Conservation (phyloP, 1,284 basidiomycete genomes). For the Schizopora paradoxa region DNA sequence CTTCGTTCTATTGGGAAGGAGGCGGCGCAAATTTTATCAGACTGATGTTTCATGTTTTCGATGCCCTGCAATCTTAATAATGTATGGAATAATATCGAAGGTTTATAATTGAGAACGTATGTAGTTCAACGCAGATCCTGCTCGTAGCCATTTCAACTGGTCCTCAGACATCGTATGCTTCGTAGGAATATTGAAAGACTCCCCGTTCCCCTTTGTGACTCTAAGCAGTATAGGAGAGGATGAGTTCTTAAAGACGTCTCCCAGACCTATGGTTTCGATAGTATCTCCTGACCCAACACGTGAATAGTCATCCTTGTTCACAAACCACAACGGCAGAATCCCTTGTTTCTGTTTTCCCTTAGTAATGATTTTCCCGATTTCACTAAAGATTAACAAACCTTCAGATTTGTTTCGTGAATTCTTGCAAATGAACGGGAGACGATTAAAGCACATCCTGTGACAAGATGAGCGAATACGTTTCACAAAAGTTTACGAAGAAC, state of each 20-base stretch:
- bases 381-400: slow-evolving; percentile 43
- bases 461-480: slow-evolving; percentile 2
- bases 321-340: slow-evolving; percentile 87
- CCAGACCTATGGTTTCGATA: slow-evolving; percentile 50
- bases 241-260: too few species aligned
- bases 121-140: slow-evolving; percentile 84
- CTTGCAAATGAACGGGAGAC: slow-evolving; percentile 92
- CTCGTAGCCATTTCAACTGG: slow-evolving; percentile 82
- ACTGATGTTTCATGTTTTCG: not conserved
- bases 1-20: not conserved
- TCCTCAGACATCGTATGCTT: slow-evolving; percentile 87
- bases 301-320: slow-evolving; percentile 78
- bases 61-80: not conserved
- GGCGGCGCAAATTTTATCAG: not conserved
- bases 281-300: slow-evolving; percentile 78
- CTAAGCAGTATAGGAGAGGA: too few species aligned
- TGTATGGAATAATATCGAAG: not conserved
- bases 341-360: slow-evolving; percentile 78
- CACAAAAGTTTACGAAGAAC: slow-evolving; percentile 21
- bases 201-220: slow-evolving; percentile 66
- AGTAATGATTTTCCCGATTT: slow-evolving; percentile 8
- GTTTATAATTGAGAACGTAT: slow-evolving; percentile 52
- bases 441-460: slow-evolving; percentile 75
- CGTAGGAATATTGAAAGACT: slow-evolving; percentile 62
- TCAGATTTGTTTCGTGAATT: slow-evolving; percentile 97